Evolutionary conservation across 1,284 basidiomycete genomes (phyloP).

Genomic region (Ceratobasidium sp.): DNA sequence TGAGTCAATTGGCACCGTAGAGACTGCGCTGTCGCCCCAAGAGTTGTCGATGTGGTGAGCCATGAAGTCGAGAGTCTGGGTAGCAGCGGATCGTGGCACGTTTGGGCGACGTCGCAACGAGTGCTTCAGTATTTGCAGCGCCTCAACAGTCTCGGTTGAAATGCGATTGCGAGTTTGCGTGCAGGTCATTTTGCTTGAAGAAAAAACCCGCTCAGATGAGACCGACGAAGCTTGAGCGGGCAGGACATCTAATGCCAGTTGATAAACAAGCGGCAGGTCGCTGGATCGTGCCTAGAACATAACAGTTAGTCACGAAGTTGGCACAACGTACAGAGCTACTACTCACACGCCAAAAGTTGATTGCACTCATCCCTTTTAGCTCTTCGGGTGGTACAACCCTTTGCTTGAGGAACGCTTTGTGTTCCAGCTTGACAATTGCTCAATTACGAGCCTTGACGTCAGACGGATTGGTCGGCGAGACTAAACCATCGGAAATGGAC

Average conservation of each 20-base stretch:
- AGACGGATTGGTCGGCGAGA: not conserved
- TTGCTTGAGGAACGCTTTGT: conserved; percentile 11
- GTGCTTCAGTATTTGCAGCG: conserved; percentile 14
- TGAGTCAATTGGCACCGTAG: conserved; percentile 8
- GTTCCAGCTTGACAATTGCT: conserved; percentile 7
- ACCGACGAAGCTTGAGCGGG: conserved; percentile 39
- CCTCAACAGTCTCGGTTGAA: conserved; percentile 7
- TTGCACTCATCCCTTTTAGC: not conserved
- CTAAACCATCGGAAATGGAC: not conserved
- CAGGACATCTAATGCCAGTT: conserved; percentile 30
- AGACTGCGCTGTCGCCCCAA: conserved; percentile 16
- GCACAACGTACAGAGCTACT: not conserved
- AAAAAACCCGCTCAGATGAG: conserved; percentile 39
- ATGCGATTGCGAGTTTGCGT: conserved; percentile 7
- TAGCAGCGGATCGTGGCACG: not conserved
- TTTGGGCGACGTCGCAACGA: conserved; percentile 3
- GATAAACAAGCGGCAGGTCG: conserved; percentile 10
- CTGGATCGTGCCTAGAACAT: conserved; percentile 1
- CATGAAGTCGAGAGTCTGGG: conserved; percentile 10
- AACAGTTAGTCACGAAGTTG: not conserved
- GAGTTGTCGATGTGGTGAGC: conserved; percentile 2
- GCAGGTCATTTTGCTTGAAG: conserved; percentile 29
- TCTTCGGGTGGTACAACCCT: not conserved
- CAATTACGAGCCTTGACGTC: conserved; percentile 5
- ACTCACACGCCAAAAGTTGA: conserved; percentile 35